Base-by-base conservation (phyloP, 148 eudicot genomes). In the Agrostemma githago region DNA sequence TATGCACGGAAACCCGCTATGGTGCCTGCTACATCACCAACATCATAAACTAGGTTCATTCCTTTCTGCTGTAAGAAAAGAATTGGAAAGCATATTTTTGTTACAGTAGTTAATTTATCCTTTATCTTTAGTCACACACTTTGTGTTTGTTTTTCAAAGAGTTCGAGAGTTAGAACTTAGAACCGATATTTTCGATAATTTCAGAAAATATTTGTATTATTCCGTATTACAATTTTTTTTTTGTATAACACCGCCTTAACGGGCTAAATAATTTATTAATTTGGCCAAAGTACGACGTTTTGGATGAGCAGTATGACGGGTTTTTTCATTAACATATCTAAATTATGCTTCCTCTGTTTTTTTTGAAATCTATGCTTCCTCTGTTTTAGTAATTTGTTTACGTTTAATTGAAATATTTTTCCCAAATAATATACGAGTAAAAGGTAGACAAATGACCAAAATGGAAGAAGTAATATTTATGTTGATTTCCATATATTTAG, bases 1-100 rank as follows among this genome's bases (percentile, higher is more conserved):
- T 94, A 91, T 58, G 19, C 79, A 60, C 88, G 88, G 84, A 80
- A 78, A n/a, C 94, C 98, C 1, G 43, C 85, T 15, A 62, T 65
- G 62, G 75, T 73, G 80, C 77, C 85, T 38, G 77, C 85, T 17
- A 59, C 77, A 6, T 42, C 77, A 41, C 56, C 84, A 58, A 66
- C 82, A 59, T 72, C 82, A 68, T 79, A 71, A 82, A 61, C 58
- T 40, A 41, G 75, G n/a, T 19, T 39, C 26, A 21, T 42, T 39
- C 26, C 41, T 42, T 61, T 5, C n/a, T 3, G 39, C 10, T 15
- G 66, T 64, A 41, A 7, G 43, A 48, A 37, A 71, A 38, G 20
- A 34, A 74, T 20, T 20, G 6, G 34, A 26, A 38, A 57, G 48
- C 48, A 46, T 12, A 63, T 15, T 44, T 14, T 54, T 61, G 70